These are phyloP conservation scores for Aegle marmelos DNA, from an alignment of 345 rosid species.

Conservation along the genomic window DNA sequence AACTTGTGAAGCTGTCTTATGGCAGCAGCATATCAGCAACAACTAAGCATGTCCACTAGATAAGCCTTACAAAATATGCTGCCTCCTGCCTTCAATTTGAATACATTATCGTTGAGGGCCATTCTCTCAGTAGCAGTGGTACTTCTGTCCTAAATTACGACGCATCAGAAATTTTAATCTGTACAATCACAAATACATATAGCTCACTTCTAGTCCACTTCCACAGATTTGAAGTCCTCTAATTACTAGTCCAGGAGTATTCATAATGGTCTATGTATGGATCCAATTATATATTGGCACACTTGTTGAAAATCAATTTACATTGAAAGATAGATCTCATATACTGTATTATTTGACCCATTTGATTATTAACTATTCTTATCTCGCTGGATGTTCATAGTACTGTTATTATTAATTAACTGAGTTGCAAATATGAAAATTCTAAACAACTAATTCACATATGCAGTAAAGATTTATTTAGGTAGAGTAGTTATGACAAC, in stretches of 20 bases:
- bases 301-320: too few relatives aligned
- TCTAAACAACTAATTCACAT: neutral
- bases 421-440: neutral
- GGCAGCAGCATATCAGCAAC: slow-evolving; percentile 9
- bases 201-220: neutral
- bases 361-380: neutral
- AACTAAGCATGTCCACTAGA: slow-evolving; percentile 2
- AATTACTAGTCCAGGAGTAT: neutral
- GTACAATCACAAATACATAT: neutral
- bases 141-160: neutral
- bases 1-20: neutral
- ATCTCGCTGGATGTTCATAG: neutral
- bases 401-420: neutral
- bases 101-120: neutral
- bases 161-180: neutral
- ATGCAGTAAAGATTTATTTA: neutral
- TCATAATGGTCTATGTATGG: neutral
- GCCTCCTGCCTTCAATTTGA: neutral
- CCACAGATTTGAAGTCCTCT: neutral
- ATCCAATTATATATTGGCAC: neutral
- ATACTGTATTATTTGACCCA: neutral
- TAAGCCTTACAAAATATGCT: neutral
- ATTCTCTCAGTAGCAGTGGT: neutral
- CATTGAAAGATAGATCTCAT: neutral
- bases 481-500: slow-evolving; percentile 1